Percentiles rank a stretch among this genome's conserved stretches.
phyloP scores from a whole-genome alignment of 345 rosid species.

The Odontarrhena argentea region DNA sequence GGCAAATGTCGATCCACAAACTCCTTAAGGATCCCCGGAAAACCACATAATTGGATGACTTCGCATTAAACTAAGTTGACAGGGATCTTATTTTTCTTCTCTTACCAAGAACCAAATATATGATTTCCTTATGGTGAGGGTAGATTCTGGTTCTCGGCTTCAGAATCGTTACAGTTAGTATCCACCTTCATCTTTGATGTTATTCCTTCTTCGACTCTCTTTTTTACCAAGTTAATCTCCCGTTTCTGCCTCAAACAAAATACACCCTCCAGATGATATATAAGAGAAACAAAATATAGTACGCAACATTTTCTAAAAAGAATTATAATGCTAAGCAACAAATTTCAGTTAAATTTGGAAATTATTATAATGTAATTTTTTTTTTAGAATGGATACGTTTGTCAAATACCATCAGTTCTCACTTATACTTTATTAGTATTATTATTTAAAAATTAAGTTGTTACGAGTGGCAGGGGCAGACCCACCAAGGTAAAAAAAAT shows the following conservation, averaged over 20 bases:
- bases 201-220: not conserved
- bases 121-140: conserved; percentile 19
- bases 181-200: conserved; percentile 20
- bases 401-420: too few relatives aligned
- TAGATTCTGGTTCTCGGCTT: conserved; percentile 25
- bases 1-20: conserved; percentile 19
- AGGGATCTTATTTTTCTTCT: not conserved
- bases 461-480: too few relatives aligned
- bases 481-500: too few relatives aligned
- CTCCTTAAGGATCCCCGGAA: conserved; percentile 4
- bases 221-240: conserved; percentile 26
- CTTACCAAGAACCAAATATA: conserved; percentile 35
- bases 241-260: not conserved
- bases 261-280: too few relatives aligned
- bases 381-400: too few relatives aligned
- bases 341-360: too few relatives aligned
- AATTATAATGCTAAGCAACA: too few relatives aligned
- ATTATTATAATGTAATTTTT: too few relatives aligned
- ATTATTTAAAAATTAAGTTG: too few relatives aligned
- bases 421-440: too few relatives aligned
- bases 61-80: not conserved
- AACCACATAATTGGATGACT: not conserved
- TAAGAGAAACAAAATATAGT: too few relatives aligned
- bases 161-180: not conserved
- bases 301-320: too few relatives aligned